A percentile compares a stretch with the other conserved stretches of the same genome.
Conservation (phyloP, 257 asterid species). For the Ehretia macrophylla region DNA sequence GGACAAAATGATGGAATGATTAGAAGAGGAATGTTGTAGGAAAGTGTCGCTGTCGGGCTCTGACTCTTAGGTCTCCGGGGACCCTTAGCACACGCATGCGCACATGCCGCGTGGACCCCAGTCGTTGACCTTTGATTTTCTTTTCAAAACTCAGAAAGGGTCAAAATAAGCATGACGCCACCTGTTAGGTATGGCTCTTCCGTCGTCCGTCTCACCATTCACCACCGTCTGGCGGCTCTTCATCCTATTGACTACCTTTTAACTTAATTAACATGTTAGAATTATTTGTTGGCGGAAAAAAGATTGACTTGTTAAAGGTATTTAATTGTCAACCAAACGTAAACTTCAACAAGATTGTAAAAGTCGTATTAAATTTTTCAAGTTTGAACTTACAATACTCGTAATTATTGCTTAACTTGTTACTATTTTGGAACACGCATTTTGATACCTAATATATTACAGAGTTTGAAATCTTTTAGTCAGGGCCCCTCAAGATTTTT, state of each 20-base stretch:
- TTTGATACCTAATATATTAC: too few species aligned
- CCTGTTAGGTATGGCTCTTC: constrained; percentile 9
- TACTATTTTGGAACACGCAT: too few species aligned
- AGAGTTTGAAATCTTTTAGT: too few species aligned
- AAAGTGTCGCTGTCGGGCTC: constrained; percentile 53
- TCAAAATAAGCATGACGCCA: constrained; percentile 30
- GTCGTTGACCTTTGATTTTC: constrained; percentile 27
- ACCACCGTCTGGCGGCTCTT: constrained; percentile 19
- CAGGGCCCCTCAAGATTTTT: too few species aligned
- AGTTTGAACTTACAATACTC: too few species aligned
- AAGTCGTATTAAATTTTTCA: too few species aligned
- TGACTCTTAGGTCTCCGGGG: constrained; percentile 55
- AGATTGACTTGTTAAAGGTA: constrained; percentile 9
- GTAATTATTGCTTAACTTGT: too few species aligned
- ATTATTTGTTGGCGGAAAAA: neutral
- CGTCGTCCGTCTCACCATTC: too few species aligned
- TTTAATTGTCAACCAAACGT: too few species aligned
- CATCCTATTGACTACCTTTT: too few species aligned
- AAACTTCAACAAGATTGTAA: too few species aligned
- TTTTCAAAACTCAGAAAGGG: constrained; percentile 3
- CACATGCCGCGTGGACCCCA: constrained; percentile 45
- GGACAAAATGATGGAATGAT: constrained; percentile 23
- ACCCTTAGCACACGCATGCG: constrained; percentile 44
- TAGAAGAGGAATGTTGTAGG: constrained; percentile 28
- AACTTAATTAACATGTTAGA: neutral